phyloP scores from a whole-genome alignment of 192 early-diverging fungal species.

The Phlyctochytrium arcticum region DNA sequence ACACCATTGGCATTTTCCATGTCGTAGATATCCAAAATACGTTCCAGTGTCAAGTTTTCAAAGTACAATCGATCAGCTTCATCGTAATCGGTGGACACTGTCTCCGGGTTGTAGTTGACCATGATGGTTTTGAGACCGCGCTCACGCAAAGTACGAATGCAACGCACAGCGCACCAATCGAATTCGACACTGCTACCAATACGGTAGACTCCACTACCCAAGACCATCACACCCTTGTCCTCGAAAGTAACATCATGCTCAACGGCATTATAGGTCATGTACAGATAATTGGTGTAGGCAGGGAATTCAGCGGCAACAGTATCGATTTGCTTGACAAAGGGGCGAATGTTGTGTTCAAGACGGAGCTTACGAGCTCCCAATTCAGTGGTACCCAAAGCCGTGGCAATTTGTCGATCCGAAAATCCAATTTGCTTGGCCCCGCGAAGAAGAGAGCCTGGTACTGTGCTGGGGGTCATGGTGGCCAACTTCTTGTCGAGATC shows the following conservation, averaged over 20 bases:
- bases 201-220: slow-evolving; percentile 97
- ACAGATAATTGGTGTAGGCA: slow-evolving; percentile 95
- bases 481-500: slow-evolving; percentile 70
- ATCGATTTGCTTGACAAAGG: slow-evolving; percentile 98
- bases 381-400: slow-evolving; percentile 73
- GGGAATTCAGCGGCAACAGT: slow-evolving; percentile 99
- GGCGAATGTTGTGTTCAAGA: slow-evolving; percentile 73
- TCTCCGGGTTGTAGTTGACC: slow-evolving; percentile 99
- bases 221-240: slow-evolving; percentile 94
- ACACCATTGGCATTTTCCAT: slow-evolving; percentile 80
- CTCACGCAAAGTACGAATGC: slow-evolving; percentile 88
- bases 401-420: slow-evolving; percentile 87
- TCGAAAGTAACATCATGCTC: slow-evolving; percentile 90
- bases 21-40: slow-evolving; percentile 96
- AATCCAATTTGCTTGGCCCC: slow-evolving; percentile 94
- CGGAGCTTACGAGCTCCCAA: slow-evolving; percentile 82
- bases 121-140: slow-evolving; percentile 91
- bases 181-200: slow-evolving; percentile 98
- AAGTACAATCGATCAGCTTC: slow-evolving; percentile 98
- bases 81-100: slow-evolving; percentile 99
- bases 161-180: slow-evolving; percentile 97
- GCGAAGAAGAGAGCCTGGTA: slow-evolving; percentile 57
- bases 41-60: slow-evolving; percentile 89
- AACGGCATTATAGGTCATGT: slow-evolving; percentile 94
- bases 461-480: slow-evolving; percentile 53